Percentiles rank a stretch among this genome's conserved stretches.
These are phyloP conservation scores for Globisporangium irregulare DNA, from an alignment of 352 stramenopile genomes.

Conservation along the genomic window DNA sequence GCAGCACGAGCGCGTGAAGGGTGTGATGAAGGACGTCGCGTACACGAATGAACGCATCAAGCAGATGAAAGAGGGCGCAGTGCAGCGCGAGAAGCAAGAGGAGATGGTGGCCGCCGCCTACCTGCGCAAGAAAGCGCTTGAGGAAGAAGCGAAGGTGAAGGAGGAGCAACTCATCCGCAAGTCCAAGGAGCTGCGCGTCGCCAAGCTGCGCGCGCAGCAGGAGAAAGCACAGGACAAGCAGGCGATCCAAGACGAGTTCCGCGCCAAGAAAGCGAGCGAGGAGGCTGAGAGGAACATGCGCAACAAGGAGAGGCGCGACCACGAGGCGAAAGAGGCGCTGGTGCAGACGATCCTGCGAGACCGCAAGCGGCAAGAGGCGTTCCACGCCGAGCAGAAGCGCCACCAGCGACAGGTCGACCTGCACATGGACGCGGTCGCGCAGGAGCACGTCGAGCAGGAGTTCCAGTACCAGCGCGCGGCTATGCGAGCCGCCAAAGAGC, in stretches of 20 bases:
- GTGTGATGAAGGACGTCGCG: constrained; percentile 44
- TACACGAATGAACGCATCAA: constrained; percentile 70
- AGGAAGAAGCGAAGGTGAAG: constrained; percentile 67
- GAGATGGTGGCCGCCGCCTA: constrained; percentile 61
- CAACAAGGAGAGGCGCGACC: constrained; percentile 49
- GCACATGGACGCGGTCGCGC: constrained; percentile 42
- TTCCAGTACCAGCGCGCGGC: constrained; percentile 34
- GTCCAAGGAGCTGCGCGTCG: constrained; percentile 62
- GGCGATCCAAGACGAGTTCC: constrained; percentile 59
- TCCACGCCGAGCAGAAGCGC: constrained; percentile 41
- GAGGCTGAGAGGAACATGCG: constrained; percentile 54
- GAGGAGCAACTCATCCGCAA: constrained; percentile 64
- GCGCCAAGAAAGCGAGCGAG: constrained; percentile 73
- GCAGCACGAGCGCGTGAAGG: constrained; percentile 40
- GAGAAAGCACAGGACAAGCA: constrained; percentile 83
- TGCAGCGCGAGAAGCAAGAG: constrained; percentile 53
- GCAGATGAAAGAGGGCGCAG: constrained; percentile 54
- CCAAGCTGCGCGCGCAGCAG: constrained; percentile 75
- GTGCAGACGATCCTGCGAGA: constrained; percentile 52
- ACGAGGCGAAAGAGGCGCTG: constrained; percentile 35
- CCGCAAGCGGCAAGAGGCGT: constrained; percentile 54
- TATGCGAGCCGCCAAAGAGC: constrained; percentile 30
- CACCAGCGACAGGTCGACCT: constrained; percentile 34
- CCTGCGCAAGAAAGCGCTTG: constrained; percentile 62
- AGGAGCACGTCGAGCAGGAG: constrained; percentile 41